These are phyloP conservation scores for Amanita inopinata DNA, from an alignment of 768 basidiomycete species.

Conservation along the genomic window DNA sequence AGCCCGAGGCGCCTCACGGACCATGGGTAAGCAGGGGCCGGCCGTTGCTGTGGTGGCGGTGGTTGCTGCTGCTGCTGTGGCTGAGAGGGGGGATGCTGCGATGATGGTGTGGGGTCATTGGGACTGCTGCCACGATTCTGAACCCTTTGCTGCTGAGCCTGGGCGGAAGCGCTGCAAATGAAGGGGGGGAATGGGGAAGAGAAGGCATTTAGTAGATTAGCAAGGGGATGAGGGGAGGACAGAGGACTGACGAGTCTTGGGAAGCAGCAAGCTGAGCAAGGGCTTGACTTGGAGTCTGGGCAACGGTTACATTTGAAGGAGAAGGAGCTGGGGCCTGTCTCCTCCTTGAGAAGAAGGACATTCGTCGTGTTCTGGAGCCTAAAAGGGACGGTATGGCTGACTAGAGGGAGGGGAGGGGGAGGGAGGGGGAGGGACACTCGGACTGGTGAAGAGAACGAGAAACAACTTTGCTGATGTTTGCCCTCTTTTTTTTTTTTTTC, in stretches of 20 bases:
- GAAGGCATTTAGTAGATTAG: slow-evolving; percentile 9
- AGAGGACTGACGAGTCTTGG: slow-evolving; percentile 18
- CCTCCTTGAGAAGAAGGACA: slow-evolving; percentile 93
- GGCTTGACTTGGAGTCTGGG: slow-evolving; percentile 59
- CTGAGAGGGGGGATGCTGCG: slow-evolving; percentile 17
- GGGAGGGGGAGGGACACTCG: slow-evolving; percentile 4
- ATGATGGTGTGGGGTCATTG: too few species aligned
- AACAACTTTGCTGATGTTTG: slow-evolving; percentile 9
- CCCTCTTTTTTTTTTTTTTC: background rate
- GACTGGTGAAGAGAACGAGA: slow-evolving; percentile 6
- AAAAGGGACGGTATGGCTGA: slow-evolving; percentile 65
- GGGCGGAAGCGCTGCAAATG: slow-evolving; percentile 15
- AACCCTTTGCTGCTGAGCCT: slow-evolving; percentile 12
- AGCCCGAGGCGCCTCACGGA: slow-evolving; percentile 64
- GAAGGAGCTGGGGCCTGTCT: slow-evolving; percentile 49
- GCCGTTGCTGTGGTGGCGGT: slow-evolving; percentile 22
- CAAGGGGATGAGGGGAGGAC: background rate
- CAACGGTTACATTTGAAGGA: slow-evolving; percentile 40
- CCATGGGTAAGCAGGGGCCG: slow-evolving; percentile 74
- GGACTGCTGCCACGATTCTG: slow-evolving; percentile 14
- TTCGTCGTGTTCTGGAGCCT: slow-evolving; percentile 55
- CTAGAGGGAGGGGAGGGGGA: slow-evolving; percentile 13
- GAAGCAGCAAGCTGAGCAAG: slow-evolving; percentile 42
- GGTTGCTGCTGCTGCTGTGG: slow-evolving; percentile 22
- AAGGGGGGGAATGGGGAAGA: slow-evolving; percentile 13